phyloP scores from a whole-genome alignment of 106 monocot species.

The Phalaenopsis aphrodite region DNA sequence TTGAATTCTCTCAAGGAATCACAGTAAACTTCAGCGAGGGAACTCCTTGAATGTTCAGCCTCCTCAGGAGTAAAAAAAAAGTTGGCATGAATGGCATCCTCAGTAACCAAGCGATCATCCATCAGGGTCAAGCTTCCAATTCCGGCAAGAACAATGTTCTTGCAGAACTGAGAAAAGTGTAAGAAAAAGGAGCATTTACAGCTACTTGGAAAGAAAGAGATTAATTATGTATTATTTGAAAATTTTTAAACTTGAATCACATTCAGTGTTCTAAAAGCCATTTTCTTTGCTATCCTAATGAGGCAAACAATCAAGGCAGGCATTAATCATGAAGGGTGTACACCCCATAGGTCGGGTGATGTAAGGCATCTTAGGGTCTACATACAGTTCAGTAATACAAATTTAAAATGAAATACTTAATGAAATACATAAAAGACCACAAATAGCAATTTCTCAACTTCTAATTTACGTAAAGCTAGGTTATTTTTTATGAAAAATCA shows the following conservation, averaged over 20 bases:
- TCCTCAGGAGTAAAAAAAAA: conserved; percentile 63
- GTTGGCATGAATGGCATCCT: conserved; percentile 56
- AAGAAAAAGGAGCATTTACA: conserved; percentile 3
- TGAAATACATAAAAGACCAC: background rate
- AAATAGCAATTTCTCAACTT: background rate
- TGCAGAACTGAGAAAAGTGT: conserved; percentile 62
- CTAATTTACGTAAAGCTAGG: too few species aligned
- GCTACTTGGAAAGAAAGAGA: background rate
- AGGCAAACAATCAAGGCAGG: too few species aligned
- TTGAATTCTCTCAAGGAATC: conserved; percentile 81
- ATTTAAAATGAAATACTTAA: background rate
- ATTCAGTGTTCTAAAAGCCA: too few species aligned
- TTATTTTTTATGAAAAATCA: too few species aligned
- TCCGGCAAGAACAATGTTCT: conserved; percentile 85
- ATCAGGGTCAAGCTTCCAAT: conserved; percentile 73
- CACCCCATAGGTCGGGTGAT: background rate
- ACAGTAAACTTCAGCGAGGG: conserved; percentile 65
- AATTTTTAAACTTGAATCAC: too few species aligned
- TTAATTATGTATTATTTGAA: too few species aligned
- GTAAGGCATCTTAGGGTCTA: too few species aligned
- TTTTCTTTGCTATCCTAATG: too few species aligned
- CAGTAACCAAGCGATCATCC: conserved; percentile 53
- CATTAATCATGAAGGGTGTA: too few species aligned
- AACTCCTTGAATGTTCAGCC: conserved; percentile 17
- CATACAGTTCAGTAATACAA: background rate